Evolutionary conservation across 1,139 yeast species (phyloP), one percentile per base, ranked within the genome.

Genomic region (Debaryomyces udenii): DNA sequence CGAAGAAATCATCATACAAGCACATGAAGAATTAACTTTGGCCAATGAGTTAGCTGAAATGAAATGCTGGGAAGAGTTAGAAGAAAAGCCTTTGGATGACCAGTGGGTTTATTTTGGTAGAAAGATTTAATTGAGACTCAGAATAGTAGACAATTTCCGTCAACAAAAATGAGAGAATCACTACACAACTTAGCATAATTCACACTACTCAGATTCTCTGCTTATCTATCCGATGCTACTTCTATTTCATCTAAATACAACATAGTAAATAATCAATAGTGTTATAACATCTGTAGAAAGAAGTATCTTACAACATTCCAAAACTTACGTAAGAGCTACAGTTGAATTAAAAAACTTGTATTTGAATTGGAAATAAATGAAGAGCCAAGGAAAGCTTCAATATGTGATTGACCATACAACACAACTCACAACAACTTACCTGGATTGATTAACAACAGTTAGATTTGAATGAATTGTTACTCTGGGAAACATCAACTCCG

Each of bases 1-100:
- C 50, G 96, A 88, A 67, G 96, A 88, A 69, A 68, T 88, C 42
- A 64, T 88, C 44, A 73, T 86, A 46, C 96, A 88, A 68, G 96
- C 96, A 11, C 80, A 83, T 52, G 95, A 87, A 46, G 96, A 89
- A 66, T 78, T 80, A 53, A 76, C 71, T 39, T 74, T 89, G 61
- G 84, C 88, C 40, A 70, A 79, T 55, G 78, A 82, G 61, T 70
- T 89, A 71, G 83, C 84, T 31, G 79, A 73, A 47, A 77, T 84
- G 76, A 83, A 85, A 64, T 64, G 62, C 33, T 82, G 87, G 87
- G 85, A 80, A 51, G 83, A 78, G 48, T 70, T 82, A 50, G 83
- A 78, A 54, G 86, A 81, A 54, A 76, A 79, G 57, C 87, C 88
- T n/a, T 68, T 80, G 49, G 81, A 83, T 53, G 81, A 82, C 62